Percentiles rank a stretch among this genome's conserved stretches.
Evolutionary conservation across 2,329 filamentous ascomycete species (phyloP).

Genomic region (Cladobotryum protrusum): DNA sequence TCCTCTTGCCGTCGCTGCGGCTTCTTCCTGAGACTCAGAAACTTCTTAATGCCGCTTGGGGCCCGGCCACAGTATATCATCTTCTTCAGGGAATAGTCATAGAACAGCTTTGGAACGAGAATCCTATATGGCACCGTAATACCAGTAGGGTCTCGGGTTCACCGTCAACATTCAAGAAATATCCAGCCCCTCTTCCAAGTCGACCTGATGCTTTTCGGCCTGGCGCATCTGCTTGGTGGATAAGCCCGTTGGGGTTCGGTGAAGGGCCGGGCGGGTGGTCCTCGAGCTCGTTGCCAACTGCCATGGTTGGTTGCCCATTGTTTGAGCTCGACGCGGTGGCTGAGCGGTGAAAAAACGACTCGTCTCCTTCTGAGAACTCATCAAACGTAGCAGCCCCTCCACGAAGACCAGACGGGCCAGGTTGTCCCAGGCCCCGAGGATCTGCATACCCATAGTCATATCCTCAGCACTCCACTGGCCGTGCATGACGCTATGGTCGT

Average conservation of each 20-base stretch:
- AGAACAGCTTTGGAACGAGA: constrained; percentile 71
- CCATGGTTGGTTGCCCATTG: constrained; percentile 20
- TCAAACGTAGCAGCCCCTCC: constrained; percentile 37
- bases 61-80: constrained; percentile 25
- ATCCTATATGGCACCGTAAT: constrained; percentile 84
- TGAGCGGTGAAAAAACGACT: constrained; percentile 49
- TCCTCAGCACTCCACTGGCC: constrained; percentile 45
- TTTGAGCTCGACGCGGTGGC: constrained; percentile 26
- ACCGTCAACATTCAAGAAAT: constrained; percentile 90
- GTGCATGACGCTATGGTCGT: constrained; percentile 50
- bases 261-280: constrained; percentile 40
- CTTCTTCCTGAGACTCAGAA: constrained; percentile 40
- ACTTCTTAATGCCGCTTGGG: constrained; percentile 37
- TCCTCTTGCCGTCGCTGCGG: constrained; percentile 14
- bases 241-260: constrained; percentile 64
- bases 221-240: constrained; percentile 55
- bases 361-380: constrained; percentile 51
- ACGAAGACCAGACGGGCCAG: constrained; percentile 27
- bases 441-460: constrained; percentile 29
- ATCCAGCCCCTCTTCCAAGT: constrained; percentile 78
- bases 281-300: constrained; percentile 16
- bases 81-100: constrained; percentile 43
- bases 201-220: constrained; percentile 52
- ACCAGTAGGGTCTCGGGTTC: constrained; percentile 77
- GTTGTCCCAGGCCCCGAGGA: constrained; percentile 14